phyloP scores from a whole-genome alignment of 2,329 filamentous ascomycete species.

The Myriangium duriaei region DNA sequence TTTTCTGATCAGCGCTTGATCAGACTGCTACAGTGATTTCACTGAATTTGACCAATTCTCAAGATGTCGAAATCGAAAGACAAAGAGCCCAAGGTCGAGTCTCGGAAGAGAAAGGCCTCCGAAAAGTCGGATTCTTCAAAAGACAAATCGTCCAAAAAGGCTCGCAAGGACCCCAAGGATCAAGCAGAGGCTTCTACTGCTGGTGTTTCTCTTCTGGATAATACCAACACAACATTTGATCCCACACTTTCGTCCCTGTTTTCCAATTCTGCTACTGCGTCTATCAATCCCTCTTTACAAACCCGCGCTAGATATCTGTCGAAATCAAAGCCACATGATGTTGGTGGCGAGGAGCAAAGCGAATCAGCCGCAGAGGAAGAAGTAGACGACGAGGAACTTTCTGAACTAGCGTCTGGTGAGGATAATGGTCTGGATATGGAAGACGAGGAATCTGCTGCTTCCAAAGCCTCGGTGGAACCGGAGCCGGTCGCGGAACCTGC shows the following conservation, averaged over 20 bases:
- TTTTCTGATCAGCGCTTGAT: too few relatives aligned
- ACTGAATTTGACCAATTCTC: too few relatives aligned
- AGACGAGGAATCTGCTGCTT: constrained; percentile 14
- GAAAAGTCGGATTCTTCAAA: neutral
- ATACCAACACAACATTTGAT: constrained; percentile 20
- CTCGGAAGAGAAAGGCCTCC: constrained; percentile 5
- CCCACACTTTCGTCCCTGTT: constrained; percentile 36
- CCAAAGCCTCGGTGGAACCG: constrained; percentile 28
- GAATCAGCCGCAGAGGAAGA: neutral
- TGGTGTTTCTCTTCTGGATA: neutral
- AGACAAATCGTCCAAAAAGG: constrained; percentile 9
- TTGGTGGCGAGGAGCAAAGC: neutral
- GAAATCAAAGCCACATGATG: neutral
- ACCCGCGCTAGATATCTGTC: neutral
- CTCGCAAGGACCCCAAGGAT: neutral
- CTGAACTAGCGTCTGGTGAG: constrained; percentile 1
- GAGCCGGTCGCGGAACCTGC: constrained; percentile 25
- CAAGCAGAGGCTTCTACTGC: constrained; percentile 1
- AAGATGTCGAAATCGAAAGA: constrained; percentile 5
- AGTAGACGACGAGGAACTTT: constrained; percentile 19
- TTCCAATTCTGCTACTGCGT: constrained; percentile 27
- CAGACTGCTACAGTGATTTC: too few relatives aligned
- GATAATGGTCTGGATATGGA: constrained; percentile 12
- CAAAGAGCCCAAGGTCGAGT: neutral
- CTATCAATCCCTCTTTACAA: constrained; percentile 24